Conservation (phyloP, 2,329 filamentous ascomycete genomes). For the Cordyceps militaris region DNA sequence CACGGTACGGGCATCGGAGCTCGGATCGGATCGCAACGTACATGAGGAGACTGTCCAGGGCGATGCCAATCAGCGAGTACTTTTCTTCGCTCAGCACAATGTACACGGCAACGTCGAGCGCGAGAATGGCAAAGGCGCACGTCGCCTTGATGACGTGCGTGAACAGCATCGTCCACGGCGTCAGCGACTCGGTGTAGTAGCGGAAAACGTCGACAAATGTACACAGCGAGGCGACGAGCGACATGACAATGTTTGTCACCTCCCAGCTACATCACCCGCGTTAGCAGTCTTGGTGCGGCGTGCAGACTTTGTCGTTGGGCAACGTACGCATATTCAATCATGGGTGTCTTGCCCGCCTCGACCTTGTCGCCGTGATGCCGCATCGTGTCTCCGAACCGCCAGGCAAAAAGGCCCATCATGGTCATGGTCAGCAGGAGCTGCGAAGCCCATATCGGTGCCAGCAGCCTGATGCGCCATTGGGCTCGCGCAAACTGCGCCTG, state of each 20-base stretch:
- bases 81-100: constrained; percentile 35
- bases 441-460: constrained; percentile 44
- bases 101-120: constrained; percentile 46
- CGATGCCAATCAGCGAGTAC: constrained; percentile 43
- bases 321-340: constrained; percentile 46
- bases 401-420: constrained; percentile 46
- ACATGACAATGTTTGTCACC: constrained; percentile 43
- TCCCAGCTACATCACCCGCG: constrained; percentile 36
- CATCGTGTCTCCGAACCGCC: constrained; percentile 42
- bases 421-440: constrained; percentile 40
- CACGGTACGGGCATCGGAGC: neutral
- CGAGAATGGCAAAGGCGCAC: constrained; percentile 39
- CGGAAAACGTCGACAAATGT: constrained; percentile 41
- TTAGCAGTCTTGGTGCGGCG: constrained; percentile 19
- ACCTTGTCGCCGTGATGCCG: constrained; percentile 35
- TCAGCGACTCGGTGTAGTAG: constrained; percentile 42
- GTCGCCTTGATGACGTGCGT: constrained; percentile 44
- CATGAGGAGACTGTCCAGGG: constrained; percentile 42
- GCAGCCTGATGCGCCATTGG: constrained; percentile 40
- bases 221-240: constrained; percentile 39
- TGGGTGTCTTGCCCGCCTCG: constrained; percentile 31
- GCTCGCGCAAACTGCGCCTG: constrained; percentile 47
- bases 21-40: constrained; percentile 24
- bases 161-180: constrained; percentile 47
- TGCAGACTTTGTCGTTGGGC: neutral